Percentiles rank a stretch among this genome's conserved stretches.
phyloP scores from a whole-genome alignment of 306 rosid genomes.

The Calophaca sinica region DNA sequence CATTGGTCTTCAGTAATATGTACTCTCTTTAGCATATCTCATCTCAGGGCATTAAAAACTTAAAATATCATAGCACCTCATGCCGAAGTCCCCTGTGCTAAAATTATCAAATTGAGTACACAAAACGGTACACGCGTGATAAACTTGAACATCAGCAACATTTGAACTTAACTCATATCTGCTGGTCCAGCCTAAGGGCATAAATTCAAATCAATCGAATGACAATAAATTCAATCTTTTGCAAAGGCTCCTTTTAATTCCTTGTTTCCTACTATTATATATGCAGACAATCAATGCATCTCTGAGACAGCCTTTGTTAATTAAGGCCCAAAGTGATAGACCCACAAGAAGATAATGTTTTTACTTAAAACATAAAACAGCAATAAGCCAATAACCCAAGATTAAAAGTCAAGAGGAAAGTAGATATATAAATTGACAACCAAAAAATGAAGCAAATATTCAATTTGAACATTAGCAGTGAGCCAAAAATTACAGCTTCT shows the following conservation, averaged over 20 bases:
- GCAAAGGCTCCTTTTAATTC: background rate
- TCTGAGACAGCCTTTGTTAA: background rate
- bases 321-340: background rate
- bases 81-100: background rate
- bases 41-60: background rate
- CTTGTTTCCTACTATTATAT: background rate
- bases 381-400: conserved; percentile 1
- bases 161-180: background rate
- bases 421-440: background rate
- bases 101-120: conserved; percentile 13
- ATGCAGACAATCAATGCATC: background rate
- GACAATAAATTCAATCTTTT: background rate
- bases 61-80: background rate
- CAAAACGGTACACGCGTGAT: background rate
- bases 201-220: background rate
- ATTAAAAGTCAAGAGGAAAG: background rate
- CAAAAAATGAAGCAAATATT: background rate
- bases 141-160: conserved; percentile 14
- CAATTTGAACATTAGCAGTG: background rate
- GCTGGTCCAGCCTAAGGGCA: background rate
- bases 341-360: background rate
- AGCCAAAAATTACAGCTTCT: background rate
- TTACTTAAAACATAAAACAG: background rate
- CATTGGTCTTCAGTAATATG: background rate
- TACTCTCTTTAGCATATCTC: background rate